phyloP scores from a whole-genome alignment of 192 early-diverging fungal species.

The Chytriomyces confervae region DNA sequence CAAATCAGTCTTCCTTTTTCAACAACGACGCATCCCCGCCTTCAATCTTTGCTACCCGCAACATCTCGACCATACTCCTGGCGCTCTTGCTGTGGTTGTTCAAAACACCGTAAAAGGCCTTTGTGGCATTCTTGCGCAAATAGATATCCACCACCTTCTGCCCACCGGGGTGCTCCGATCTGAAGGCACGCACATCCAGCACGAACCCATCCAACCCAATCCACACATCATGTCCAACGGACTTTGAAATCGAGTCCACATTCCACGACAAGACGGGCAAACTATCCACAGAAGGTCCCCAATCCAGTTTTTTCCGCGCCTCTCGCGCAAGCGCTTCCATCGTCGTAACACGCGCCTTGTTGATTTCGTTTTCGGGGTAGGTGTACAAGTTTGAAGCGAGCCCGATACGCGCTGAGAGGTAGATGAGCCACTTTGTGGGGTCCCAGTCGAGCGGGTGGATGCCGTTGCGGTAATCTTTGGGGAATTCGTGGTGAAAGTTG shows the following conservation, averaged over 20 bases:
- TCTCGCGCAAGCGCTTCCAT: conserved; percentile 24
- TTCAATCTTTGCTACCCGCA: conserved; percentile 44
- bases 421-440: conserved; percentile 54
- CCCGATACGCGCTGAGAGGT: conserved; percentile 31
- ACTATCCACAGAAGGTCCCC: conserved; percentile 28
- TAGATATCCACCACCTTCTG: conserved; percentile 33
- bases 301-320: conserved; percentile 22
- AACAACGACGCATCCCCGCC: too few species aligned
- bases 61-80: conserved; percentile 33
- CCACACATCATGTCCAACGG: conserved; percentile 36
- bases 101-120: conserved; percentile 42
- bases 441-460: conserved; percentile 50
- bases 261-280: conserved; percentile 59
- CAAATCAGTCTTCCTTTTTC: too few species aligned
- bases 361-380: conserved; percentile 41
- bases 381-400: conserved; percentile 43
- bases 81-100: conserved; percentile 49
- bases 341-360: conserved; percentile 37
- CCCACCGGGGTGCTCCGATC: conserved; percentile 46
- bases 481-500: conserved; percentile 39
- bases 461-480: conserved; percentile 50
- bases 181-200: conserved; percentile 46
- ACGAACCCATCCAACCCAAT: conserved; percentile 48
- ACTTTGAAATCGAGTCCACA: conserved; percentile 56
- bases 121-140: conserved; percentile 39